phyloP scores from a whole-genome alignment of 768 basidiomycete species.

The Auricularia cornea region DNA sequence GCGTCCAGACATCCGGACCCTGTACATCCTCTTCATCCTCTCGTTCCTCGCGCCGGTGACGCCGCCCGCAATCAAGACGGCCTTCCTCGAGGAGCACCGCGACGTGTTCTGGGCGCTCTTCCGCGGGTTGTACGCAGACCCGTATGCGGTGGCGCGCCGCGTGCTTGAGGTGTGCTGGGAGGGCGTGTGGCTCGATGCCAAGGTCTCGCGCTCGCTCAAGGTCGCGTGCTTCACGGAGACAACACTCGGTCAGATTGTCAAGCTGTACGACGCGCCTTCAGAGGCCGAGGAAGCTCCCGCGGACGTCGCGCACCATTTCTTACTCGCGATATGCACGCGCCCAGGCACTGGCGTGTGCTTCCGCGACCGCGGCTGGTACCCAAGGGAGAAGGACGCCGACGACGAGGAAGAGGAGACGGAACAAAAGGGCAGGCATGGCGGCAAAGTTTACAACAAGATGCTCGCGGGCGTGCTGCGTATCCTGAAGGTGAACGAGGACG shows the following conservation, averaged over 20 bases:
- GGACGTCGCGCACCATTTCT: constrained; percentile 78
- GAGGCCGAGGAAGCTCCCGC: constrained; percentile 46
- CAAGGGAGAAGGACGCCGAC: constrained; percentile 46
- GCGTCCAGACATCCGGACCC: constrained; percentile 76
- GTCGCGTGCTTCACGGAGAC: constrained; percentile 62
- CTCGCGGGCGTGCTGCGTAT: constrained; percentile 63
- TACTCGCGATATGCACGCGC: constrained; percentile 72
- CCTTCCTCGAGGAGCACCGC: constrained; percentile 63
- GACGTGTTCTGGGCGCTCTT: constrained; percentile 61
- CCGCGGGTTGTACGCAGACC: constrained; percentile 61
- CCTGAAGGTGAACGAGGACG: constrained; percentile 84
- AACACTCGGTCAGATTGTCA: constrained; percentile 60
- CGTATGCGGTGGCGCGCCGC: constrained; percentile 48
- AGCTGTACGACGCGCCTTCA: constrained; percentile 52
- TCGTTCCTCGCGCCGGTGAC: constrained; percentile 54
- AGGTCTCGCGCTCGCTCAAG: constrained; percentile 63
- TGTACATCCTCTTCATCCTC: constrained; percentile 63
- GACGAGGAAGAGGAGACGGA: constrained; percentile 20
- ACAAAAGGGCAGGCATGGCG: constrained; percentile 23
- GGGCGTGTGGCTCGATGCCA: constrained; percentile 66
- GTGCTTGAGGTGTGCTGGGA: constrained; percentile 71
- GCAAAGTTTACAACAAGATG: constrained; percentile 74
- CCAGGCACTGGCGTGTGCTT: constrained; percentile 85
- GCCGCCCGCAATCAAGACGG: constrained; percentile 44
- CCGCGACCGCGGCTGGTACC: constrained; percentile 85